Evolutionary conservation across 768 basidiomycete species (phyloP).

Genomic region (Hygrophoropsis aurantiaca): DNA sequence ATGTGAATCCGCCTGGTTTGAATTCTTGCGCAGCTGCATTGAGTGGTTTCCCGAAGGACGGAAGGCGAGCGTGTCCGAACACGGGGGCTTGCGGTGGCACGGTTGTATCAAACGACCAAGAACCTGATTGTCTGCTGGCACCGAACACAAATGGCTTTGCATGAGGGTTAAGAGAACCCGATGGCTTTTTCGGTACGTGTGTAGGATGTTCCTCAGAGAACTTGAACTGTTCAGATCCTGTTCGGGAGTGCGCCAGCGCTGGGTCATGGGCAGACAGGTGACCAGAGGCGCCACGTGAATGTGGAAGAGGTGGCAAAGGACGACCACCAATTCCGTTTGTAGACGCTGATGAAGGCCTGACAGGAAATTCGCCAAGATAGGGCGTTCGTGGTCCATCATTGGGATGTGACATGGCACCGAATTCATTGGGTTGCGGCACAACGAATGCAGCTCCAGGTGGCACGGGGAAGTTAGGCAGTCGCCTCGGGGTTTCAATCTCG

Average conservation of each 20-base stretch:
- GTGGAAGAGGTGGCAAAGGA: constrained; percentile 59
- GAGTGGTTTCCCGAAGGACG: constrained; percentile 64
- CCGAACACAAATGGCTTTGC: constrained; percentile 88
- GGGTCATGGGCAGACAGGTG: constrained; percentile 64
- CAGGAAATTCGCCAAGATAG: constrained; percentile 49
- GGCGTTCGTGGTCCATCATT: constrained; percentile 60
- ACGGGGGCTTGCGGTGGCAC: constrained; percentile 38
- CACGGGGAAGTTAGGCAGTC: constrained; percentile 77
- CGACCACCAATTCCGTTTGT: constrained; percentile 40
- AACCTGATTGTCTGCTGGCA: constrained; percentile 32
- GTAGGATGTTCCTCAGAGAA: constrained; percentile 19
- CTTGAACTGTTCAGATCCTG: constrained; percentile 42
- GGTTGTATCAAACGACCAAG: constrained; percentile 28
- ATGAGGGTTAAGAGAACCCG: constrained; percentile 61
- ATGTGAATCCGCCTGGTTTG: constrained; percentile 75
- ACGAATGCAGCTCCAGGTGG: constrained; percentile 59
- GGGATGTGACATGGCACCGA: constrained; percentile 83
- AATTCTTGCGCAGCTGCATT: constrained; percentile 82
- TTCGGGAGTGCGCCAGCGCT: constrained; percentile 63
- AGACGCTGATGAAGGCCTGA: constrained; percentile 45
- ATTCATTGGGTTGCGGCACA: constrained; percentile 43
- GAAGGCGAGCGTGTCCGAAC: constrained; percentile 35
- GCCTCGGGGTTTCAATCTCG: constrained; percentile 63
- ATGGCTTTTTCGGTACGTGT: constrained; percentile 13
- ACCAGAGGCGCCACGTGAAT: constrained; percentile 63